Percentiles rank a stretch among this genome's conserved stretches.
phyloP scores from a whole-genome alignment of 2,329 filamentous ascomycete genomes.

The Paraconiothyrium sp. region DNA sequence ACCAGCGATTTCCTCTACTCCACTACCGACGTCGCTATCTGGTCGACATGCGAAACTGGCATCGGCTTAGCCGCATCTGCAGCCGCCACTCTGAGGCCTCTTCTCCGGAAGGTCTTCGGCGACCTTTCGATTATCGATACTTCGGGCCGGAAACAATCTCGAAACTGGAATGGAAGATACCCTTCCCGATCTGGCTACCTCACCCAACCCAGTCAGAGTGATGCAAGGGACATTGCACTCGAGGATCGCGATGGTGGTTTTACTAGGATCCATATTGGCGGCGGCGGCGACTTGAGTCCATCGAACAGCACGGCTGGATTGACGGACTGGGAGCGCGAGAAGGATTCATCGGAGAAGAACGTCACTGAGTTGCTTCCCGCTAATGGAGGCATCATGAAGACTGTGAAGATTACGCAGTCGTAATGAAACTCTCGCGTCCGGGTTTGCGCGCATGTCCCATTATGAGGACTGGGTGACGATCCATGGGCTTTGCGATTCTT shows the following conservation, averaged over 20 bases:
- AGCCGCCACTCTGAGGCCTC: slow-evolving; percentile 25
- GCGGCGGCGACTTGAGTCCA: slow-evolving; percentile 20
- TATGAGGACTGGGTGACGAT: too few relatives aligned
- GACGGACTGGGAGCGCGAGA: slow-evolving; percentile 23
- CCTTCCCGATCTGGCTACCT: slow-evolving; percentile 27
- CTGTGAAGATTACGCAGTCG: slow-evolving; percentile 14
- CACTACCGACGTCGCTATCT: slow-evolving; percentile 29
- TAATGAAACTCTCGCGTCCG: neutral
- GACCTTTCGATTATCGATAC: slow-evolving; percentile 23
- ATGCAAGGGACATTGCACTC: slow-evolving; percentile 24
- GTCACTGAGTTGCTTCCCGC: neutral
- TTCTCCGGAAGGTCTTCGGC: slow-evolving; percentile 24
- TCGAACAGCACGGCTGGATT: slow-evolving; percentile 22
- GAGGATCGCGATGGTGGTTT: slow-evolving; percentile 18
- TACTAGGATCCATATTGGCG: slow-evolving; percentile 11
- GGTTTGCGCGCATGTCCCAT: too few relatives aligned
- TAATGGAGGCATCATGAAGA: slow-evolving; percentile 13
- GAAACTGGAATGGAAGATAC: slow-evolving; percentile 18
- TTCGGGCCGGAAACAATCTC: slow-evolving; percentile 24
- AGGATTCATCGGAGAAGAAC: neutral
- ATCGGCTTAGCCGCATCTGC: slow-evolving; percentile 28
- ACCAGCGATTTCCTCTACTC: slow-evolving; percentile 26
- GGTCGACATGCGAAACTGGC: slow-evolving; percentile 28
- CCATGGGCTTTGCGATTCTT: too few relatives aligned
- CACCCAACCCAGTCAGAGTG: slow-evolving; percentile 21